Conservation (phyloP, 2,329 filamentous ascomycete species). For the Chaetomium globosum region DNA sequence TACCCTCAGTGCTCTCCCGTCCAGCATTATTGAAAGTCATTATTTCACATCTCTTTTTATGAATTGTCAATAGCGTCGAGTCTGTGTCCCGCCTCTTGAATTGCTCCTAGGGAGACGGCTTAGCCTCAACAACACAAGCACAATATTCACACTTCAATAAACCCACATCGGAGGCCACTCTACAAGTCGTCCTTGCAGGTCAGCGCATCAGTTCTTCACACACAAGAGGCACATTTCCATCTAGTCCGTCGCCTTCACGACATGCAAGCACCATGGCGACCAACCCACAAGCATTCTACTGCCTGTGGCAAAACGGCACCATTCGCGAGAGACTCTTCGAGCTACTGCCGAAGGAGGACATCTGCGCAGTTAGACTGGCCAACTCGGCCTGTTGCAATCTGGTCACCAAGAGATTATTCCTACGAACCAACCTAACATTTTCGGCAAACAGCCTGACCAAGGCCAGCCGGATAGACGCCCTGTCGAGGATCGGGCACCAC, state of each 20-base stretch:
- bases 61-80: constrained; percentile 6
- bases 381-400: constrained; percentile 72
- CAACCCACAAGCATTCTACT: constrained; percentile 55
- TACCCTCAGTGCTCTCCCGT: constrained; percentile 16
- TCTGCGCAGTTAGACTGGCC: constrained; percentile 65
- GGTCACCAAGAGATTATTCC: constrained; percentile 70
- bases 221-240: not conserved
- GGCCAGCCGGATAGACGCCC: constrained; percentile 69
- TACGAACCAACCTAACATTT: constrained; percentile 70
- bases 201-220: not conserved
- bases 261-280: constrained; percentile 58
- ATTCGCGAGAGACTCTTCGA: constrained; percentile 56
- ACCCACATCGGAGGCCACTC: not conserved
- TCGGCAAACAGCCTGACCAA: constrained; percentile 75
- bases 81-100: constrained; percentile 16
- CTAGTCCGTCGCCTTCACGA: constrained; percentile 21
- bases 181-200: not conserved
- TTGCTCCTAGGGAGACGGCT: not conserved
- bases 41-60: not conserved
- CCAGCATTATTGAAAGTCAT: constrained; percentile 16
- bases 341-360: constrained; percentile 53
- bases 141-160: not conserved
- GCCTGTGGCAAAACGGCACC: constrained; percentile 56
- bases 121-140: not conserved
- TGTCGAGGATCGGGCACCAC: constrained; percentile 76